Conservation (phyloP, 108 stramenopile species). For the Phaeodactylum tricornutum region DNA sequence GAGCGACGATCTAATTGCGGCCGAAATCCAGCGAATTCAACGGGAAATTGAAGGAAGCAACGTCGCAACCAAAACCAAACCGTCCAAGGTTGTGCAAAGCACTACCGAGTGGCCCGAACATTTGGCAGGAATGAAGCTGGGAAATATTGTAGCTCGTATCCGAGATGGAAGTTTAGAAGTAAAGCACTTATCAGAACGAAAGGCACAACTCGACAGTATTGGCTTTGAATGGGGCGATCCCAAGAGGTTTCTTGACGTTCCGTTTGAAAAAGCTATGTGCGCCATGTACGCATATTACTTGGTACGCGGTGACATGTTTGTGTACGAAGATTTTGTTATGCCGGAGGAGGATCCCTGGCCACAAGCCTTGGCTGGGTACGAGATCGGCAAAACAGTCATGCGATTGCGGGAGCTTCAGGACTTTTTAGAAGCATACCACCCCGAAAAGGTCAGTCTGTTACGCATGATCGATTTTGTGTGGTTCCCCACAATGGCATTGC, state of each 20-base stretch:
- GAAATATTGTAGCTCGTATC: slow-evolving; percentile 59
- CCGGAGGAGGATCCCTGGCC: slow-evolving; percentile 93
- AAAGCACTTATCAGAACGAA: slow-evolving; percentile 69
- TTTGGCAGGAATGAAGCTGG: slow-evolving; percentile 70
- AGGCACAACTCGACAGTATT: slow-evolving; percentile 66
- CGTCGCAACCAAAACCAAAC: not conserved
- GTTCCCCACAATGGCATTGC: slow-evolving; percentile 67
- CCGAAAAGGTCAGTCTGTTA: slow-evolving; percentile 72
- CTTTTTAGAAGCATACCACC: slow-evolving; percentile 77
- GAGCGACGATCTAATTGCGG: slow-evolving; percentile 20
- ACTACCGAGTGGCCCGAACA: slow-evolving; percentile 69
- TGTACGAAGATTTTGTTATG: slow-evolving; percentile 72
- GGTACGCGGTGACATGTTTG: slow-evolving; percentile 81
- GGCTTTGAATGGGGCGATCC: slow-evolving; percentile 89
- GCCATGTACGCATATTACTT: slow-evolving; percentile 73
- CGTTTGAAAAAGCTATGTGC: slow-evolving; percentile 86
- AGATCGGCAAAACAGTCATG: slow-evolving; percentile 70
- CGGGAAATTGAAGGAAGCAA: slow-evolving; percentile 2
- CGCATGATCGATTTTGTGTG: slow-evolving; percentile 81
- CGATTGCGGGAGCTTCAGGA: slow-evolving; percentile 73
- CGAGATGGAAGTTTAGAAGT: slow-evolving; percentile 84
- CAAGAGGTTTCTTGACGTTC: slow-evolving; percentile 67
- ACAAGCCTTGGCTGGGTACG: slow-evolving; percentile 62
- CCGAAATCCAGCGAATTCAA: slow-evolving; percentile 24
- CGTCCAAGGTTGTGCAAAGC: slow-evolving; percentile 3